Conservation (phyloP, 1,284 basidiomycete species). For the Naganishia sp. region DNA sequence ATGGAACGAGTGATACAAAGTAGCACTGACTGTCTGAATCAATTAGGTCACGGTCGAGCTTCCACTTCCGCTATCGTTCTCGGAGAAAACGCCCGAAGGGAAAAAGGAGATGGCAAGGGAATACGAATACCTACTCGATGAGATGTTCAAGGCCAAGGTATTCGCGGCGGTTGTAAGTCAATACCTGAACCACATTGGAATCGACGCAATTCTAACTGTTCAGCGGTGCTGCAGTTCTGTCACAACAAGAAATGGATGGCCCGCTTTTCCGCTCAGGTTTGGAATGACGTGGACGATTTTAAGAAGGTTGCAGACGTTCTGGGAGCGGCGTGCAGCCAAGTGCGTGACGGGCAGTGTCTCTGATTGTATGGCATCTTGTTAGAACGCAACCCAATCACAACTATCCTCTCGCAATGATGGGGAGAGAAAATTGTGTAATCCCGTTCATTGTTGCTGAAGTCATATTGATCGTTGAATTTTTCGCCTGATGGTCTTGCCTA, state of each 20-base stretch:
- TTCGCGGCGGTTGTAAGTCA: constrained; percentile 36
- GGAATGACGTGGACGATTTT: constrained; percentile 64
- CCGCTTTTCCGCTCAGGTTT: constrained; percentile 70
- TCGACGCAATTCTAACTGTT: background rate
- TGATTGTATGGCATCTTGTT: too few species aligned
- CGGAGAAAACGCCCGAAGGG: constrained; percentile 30
- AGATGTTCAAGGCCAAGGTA: constrained; percentile 42
- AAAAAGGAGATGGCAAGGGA: constrained; percentile 37
- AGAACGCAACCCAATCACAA: too few species aligned
- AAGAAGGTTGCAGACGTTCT: constrained; percentile 43
- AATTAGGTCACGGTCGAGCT: constrained; percentile 48
- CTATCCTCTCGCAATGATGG: too few species aligned
- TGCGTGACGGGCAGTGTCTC: background rate
- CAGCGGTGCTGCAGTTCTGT: constrained; percentile 46
- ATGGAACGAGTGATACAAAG: constrained; percentile 53
- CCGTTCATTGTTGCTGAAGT: too few species aligned
- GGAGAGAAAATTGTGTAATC: too few species aligned
- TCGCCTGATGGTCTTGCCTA: too few species aligned
- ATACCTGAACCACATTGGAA: constrained; percentile 34
- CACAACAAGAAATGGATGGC: constrained; percentile 72
- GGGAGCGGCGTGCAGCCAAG: constrained; percentile 34
- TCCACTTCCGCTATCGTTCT: constrained; percentile 41
- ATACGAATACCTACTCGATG: constrained; percentile 40
- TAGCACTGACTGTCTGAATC: background rate
- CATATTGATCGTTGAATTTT: too few species aligned